Evolutionary conservation across 306 rosid genomes (phyloP), one percentile per base, ranked within the genome.

Genomic region (Dicorynia guianensis): DNA sequence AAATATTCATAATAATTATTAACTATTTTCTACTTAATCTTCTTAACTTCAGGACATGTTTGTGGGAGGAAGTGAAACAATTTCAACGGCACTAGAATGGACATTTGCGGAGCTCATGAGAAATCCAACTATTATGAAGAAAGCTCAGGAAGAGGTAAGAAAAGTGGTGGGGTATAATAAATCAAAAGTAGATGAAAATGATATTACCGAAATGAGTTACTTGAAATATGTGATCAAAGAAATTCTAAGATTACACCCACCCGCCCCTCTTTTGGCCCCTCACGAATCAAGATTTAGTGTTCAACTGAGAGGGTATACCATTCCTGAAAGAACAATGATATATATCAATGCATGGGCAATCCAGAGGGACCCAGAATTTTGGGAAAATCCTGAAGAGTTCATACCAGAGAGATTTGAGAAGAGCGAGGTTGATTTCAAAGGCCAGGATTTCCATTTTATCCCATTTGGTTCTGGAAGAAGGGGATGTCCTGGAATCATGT

Each of bases 91-190:
- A 4, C 3, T 59, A 15, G 76, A 78, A 69, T 78, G 81, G 76
- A 11, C 46, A 6, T 60, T 78, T 61, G 71, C 81, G 1, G 76
- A 63, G 36, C 81, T 77, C 0, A 0, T 60, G 52, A 77, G 6
- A 6, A 77, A 77, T 15, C 81, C 73, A 35, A 10, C 6, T 8
- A 38, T 13, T 43, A 72, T 72, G 69, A 66, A 44, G 47, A 57
- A 57, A 58, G 86, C 48, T 0, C 89, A 86, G 14, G 81, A 84
- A 60, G 91, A 90, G 43, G 77, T 77, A 10, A 84, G 96, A 71
- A 79, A 67, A 33, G 71, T 69, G 0, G 57, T 69, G 0, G 40
- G 76, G 20, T 0, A 39, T 13, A 25, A 63, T 5, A 85, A 81
- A 47, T 7, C 47, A 36, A 59, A 46, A 19, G 34, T 86, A 4